These are phyloP conservation scores for Fusarium sp. DNA, from an alignment of 2,329 filamentous ascomycete species.

Conservation along the genomic window DNA sequence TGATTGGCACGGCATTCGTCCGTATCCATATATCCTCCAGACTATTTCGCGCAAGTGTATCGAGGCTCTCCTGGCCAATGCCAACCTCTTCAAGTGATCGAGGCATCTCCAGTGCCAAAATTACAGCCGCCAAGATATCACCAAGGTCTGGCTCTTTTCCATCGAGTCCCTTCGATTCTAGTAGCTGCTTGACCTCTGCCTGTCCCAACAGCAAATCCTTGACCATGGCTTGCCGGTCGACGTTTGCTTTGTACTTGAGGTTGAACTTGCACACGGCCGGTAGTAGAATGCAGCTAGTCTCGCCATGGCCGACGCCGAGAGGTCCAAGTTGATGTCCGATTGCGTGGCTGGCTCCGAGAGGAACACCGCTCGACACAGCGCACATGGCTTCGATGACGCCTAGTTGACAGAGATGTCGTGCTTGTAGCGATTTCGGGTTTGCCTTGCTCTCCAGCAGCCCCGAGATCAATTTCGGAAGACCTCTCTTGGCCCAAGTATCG, in stretches of 20 bases:
- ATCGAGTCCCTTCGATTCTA: neutral
- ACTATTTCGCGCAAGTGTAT: conserved; percentile 60
- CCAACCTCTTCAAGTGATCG: conserved; percentile 63
- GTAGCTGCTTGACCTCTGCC: neutral
- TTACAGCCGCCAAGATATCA: conserved; percentile 63
- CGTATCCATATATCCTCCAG: conserved; percentile 62
- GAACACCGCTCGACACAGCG: conserved; percentile 53
- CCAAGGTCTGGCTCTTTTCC: conserved; percentile 55
- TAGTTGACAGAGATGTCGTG: conserved; percentile 59
- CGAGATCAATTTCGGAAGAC: neutral
- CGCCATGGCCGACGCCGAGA: conserved; percentile 68
- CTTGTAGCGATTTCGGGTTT: conserved; percentile 52
- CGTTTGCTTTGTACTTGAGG: conserved; percentile 42
- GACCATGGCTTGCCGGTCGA: conserved; percentile 42
- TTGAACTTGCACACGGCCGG: conserved; percentile 68
- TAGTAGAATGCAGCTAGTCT: conserved; percentile 61
- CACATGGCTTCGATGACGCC: conserved; percentile 66
- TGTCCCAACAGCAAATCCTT: conserved; percentile 30
- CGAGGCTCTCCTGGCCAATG: conserved; percentile 60
- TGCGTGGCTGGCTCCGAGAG: conserved; percentile 62
- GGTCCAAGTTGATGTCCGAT: conserved; percentile 67
- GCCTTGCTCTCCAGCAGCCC: conserved; percentile 10
- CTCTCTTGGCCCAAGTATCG: conserved; percentile 15
- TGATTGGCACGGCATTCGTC: conserved; percentile 63
- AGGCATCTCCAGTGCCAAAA: conserved; percentile 66